These are phyloP conservation scores for Cyberlindnera suaveolens DNA, from an alignment of 805 yeast species.

Conservation along the genomic window DNA sequence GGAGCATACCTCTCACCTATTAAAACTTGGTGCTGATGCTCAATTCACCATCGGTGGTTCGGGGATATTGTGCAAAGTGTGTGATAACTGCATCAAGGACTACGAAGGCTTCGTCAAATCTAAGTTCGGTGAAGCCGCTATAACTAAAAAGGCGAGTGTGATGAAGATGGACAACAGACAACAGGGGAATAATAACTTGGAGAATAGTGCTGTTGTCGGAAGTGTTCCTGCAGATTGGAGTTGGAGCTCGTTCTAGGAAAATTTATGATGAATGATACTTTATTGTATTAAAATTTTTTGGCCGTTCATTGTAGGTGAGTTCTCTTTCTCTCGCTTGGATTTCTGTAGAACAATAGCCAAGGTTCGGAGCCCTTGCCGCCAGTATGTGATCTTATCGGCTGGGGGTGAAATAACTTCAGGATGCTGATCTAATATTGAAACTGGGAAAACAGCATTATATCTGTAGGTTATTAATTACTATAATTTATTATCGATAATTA, in stretches of 20 bases:
- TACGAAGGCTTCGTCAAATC: constrained; percentile 44
- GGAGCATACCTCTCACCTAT: constrained; percentile 53
- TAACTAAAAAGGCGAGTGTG: background rate
- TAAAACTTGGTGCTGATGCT: constrained; percentile 52
- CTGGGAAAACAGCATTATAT: no score
- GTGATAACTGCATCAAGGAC: constrained; percentile 58
- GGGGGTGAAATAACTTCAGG: no score
- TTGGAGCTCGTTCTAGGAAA: constrained; percentile 62
- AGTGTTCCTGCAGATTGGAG: constrained; percentile 72
- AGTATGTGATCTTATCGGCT: no score
- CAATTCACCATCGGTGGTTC: constrained; percentile 61
- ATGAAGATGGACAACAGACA: background rate
- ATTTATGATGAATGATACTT: background rate
- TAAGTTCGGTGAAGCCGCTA: constrained; percentile 13
- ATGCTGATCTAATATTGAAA: no score
- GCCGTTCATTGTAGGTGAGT: no score
- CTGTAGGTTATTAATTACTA: no score
- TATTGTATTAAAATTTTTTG: no score
- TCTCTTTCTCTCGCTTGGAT: no score
- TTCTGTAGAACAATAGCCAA: no score
- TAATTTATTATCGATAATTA: no score
- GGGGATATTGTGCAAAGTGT: constrained; percentile 64
- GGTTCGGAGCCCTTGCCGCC: no score
- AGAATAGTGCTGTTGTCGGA: constrained; percentile 31
- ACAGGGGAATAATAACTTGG: constrained; percentile 5